Evolutionary conservation across 2,329 filamentous ascomycete species (phyloP).

Genomic region (Ascochyta lentis): DNA sequence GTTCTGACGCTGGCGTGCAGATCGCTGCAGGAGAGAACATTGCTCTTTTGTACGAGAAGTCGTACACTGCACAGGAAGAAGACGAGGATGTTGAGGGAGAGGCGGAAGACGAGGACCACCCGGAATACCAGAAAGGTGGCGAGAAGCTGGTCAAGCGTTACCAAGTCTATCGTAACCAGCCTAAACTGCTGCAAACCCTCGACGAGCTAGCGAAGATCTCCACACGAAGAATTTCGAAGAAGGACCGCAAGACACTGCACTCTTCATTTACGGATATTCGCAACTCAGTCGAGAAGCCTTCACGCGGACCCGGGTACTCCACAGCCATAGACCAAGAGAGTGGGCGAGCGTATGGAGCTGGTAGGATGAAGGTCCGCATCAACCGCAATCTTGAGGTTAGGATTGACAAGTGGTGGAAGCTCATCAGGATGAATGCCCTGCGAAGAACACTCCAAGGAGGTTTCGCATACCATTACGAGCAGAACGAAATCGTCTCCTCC

Average conservation of each 20-base stretch:
- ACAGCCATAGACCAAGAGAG: constrained; percentile 68
- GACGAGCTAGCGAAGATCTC: constrained; percentile 66
- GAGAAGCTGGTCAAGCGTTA: constrained; percentile 66
- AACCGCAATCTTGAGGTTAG: constrained; percentile 65
- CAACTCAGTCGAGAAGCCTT: constrained; percentile 70
- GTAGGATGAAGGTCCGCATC: constrained; percentile 66
- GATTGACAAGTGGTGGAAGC: constrained; percentile 78
- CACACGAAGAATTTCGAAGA: constrained; percentile 68
- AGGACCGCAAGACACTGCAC: constrained; percentile 71
- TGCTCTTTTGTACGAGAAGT: constrained; percentile 81
- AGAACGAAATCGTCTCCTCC: constrained; percentile 46
- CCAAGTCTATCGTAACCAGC: constrained; percentile 69
- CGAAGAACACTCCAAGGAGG: constrained; percentile 63
- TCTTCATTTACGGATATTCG: constrained; percentile 70
- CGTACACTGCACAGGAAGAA: constrained; percentile 64
- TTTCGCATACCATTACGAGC: constrained; percentile 46
- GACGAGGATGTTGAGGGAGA: constrained; percentile 60
- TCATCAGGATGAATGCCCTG: constrained; percentile 67
- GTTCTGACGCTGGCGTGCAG: constrained; percentile 73
- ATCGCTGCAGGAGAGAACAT: constrained; percentile 81
- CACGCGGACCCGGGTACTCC: constrained; percentile 69
- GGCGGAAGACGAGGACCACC: constrained; percentile 56
- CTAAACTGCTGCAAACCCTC: constrained; percentile 66
- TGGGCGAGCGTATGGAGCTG: constrained; percentile 64
- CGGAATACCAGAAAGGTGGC: constrained; percentile 35